phyloP scores from a whole-genome alignment of 169 alveolate species.

The Perkinsus chesapeaki region DNA sequence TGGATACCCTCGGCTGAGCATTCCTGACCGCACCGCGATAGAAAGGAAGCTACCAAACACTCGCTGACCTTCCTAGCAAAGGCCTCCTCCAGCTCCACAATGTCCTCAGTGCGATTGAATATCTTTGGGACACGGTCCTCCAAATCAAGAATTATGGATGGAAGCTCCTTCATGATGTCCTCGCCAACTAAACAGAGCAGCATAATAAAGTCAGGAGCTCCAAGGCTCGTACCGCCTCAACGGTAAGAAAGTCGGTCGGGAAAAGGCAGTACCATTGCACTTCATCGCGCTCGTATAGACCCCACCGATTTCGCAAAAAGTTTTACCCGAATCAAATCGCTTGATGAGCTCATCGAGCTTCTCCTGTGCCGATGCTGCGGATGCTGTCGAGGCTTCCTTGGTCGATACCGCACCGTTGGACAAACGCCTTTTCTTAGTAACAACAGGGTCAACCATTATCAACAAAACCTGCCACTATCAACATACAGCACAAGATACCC shows the following conservation, averaged over 20 bases:
- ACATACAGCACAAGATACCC: no score
- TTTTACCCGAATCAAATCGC: background rate
- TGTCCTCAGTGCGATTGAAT: background rate
- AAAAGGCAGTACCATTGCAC: background rate
- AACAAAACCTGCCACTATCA: background rate
- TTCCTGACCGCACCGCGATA: background rate
- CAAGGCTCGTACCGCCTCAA: background rate
- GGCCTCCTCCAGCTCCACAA: background rate
- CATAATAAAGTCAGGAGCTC: background rate
- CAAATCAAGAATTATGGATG: background rate
- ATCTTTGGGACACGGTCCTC: background rate
- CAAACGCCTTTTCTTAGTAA: background rate
- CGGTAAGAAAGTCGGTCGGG: no score
- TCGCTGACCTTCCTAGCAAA: background rate
- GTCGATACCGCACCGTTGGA: background rate
- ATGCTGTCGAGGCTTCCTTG: no score
- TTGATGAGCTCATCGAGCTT: background rate
- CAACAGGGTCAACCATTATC: background rate
- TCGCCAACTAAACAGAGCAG: background rate
- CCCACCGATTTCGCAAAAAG: background rate
- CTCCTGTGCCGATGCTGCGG: background rate
- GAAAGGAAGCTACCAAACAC: background rate
- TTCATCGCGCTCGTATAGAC: background rate
- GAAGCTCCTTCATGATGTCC: background rate
- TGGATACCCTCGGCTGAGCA: background rate